Evolutionary conservation across 2,329 filamentous ascomycete genomes (phyloP).

Genomic region (Zymoseptoria ardabiliae): DNA sequence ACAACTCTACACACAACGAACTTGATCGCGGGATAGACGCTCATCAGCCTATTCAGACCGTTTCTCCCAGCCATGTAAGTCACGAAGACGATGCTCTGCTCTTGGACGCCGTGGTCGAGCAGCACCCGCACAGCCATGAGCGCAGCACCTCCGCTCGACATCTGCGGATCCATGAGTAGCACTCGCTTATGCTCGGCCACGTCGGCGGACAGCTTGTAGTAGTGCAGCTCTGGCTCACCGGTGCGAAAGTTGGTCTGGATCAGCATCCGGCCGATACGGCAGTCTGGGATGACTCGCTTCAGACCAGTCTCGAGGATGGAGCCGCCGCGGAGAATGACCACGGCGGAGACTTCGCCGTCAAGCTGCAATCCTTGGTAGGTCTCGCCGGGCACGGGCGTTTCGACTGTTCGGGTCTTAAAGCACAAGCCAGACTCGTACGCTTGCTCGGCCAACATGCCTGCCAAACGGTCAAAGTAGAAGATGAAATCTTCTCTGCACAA

Average conservation of each 20-base stretch:
- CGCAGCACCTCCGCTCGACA: constrained; percentile 78
- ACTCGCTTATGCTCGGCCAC: constrained; percentile 72
- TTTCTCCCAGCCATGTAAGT: constrained; percentile 83
- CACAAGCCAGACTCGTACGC: constrained; percentile 65
- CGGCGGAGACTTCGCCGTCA: constrained; percentile 69
- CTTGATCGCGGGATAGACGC: constrained; percentile 79
- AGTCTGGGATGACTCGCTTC: constrained; percentile 86
- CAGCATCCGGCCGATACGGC: constrained; percentile 76
- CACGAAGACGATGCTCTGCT: constrained; percentile 81
- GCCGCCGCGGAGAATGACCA: constrained; percentile 82
- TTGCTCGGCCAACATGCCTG: constrained; percentile 76
- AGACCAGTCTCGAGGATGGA: constrained; percentile 82
- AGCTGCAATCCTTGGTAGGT: constrained; percentile 65
- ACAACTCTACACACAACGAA: constrained; percentile 80
- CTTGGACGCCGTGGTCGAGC: constrained; percentile 81
- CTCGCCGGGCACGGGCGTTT: constrained; percentile 59
- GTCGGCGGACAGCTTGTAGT: constrained; percentile 68
- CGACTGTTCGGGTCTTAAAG: constrained; percentile 57
- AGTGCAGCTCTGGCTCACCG: constrained; percentile 89
- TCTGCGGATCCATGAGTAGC: constrained; percentile 83
- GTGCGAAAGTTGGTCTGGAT: constrained; percentile 78
- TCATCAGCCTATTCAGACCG: constrained; percentile 76
- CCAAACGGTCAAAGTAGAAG: constrained; percentile 91
- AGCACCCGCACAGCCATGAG: constrained; percentile 96
- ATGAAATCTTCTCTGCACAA: constrained; percentile 85